A percentile compares a stretch with the other conserved stretches of the same genome.
phyloP scores from a whole-genome alignment of 768 basidiomycete genomes.

The Pleurotus eryngii region DNA sequence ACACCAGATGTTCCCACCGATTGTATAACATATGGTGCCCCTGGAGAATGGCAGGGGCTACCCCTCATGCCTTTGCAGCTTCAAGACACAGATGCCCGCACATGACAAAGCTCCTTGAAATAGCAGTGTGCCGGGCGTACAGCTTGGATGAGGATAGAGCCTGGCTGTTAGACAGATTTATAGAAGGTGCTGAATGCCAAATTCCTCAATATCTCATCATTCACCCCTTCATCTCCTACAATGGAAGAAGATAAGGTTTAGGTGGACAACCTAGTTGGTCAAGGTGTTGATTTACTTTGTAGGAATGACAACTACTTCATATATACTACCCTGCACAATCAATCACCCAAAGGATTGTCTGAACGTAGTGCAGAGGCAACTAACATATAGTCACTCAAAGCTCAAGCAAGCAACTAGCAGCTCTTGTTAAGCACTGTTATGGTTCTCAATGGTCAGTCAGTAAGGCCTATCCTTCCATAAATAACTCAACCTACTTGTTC shows the following conservation, averaged over 20 bases:
- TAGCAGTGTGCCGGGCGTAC: conserved; percentile 12
- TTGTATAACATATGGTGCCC: background rate
- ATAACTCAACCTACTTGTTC: no score
- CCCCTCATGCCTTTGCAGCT: conserved; percentile 4
- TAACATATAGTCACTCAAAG: no score
- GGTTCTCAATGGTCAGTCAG: no score
- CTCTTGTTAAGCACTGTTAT: no score
- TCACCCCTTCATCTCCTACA: background rate
- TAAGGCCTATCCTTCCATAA: no score
- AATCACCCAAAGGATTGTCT: no score
- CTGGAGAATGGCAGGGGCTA: conserved; percentile 3
- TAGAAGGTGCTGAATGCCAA: no score
- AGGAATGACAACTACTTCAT: no score
- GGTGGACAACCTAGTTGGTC: background rate
- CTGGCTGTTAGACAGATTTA: background rate
- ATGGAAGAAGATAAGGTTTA: background rate
- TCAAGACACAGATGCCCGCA: background rate
- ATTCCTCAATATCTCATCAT: background rate
- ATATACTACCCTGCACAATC: no score
- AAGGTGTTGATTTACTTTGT: no score
- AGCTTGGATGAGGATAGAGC: background rate
- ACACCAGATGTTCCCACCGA: conserved; percentile 12
- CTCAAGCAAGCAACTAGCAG: no score
- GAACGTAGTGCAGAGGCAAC: no score
- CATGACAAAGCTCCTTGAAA: background rate